Evolutionary conservation across 2,329 filamentous ascomycete genomes (phyloP).

Genomic region (Talaromyces sp.): DNA sequence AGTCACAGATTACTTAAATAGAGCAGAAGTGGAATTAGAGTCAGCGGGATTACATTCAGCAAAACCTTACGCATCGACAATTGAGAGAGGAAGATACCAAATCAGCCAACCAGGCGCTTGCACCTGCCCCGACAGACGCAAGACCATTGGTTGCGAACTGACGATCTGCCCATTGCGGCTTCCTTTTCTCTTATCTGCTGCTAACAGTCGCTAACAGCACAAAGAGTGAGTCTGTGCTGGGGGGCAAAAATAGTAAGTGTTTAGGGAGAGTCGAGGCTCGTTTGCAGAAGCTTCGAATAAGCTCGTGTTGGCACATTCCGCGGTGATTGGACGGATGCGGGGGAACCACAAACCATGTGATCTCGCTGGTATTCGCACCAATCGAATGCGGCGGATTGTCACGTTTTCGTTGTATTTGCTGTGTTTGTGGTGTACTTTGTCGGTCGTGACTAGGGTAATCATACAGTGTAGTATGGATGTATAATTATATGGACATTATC

Average conservation of each 20-base stretch:
- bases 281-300: not conserved
- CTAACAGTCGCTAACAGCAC: not conserved
- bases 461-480: not conserved
- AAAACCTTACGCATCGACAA: not conserved
- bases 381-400: not conserved
- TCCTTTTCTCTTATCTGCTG: not conserved
- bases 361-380: not conserved
- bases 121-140: not conserved
- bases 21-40: not conserved
- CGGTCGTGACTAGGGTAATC: not conserved
- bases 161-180: not conserved
- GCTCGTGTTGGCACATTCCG: not conserved
- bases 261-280: not conserved
- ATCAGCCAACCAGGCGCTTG: constrained; percentile 5
- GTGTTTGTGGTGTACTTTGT: not conserved
- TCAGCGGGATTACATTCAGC: too few relatives aligned
- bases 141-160: not conserved
- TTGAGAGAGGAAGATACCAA: not conserved
- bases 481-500: not conserved
- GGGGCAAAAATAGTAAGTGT: not conserved
- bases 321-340: constrained; percentile 1
- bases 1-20: not conserved
- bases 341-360: not conserved
- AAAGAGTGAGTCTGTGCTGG: not conserved
- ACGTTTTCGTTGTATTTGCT: not conserved